These are phyloP conservation scores for Candida krabiensis DNA, from an alignment of 805 yeast species.

Conservation along the genomic window DNA sequence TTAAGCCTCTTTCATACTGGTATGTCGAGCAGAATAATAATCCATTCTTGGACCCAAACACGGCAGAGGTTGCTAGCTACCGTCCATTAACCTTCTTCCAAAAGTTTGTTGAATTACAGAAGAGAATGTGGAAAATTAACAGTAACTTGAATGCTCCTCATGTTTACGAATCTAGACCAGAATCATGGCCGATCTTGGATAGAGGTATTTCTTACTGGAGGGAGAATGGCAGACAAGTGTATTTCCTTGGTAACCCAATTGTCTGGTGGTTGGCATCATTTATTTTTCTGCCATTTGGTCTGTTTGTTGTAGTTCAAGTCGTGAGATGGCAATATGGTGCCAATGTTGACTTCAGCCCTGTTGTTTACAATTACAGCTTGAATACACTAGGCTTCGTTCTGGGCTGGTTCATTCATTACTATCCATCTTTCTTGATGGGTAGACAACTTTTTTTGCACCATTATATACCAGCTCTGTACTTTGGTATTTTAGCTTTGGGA, in stretches of 20 bases:
- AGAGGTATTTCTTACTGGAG: conserved; percentile 88
- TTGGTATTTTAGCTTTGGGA: conserved; percentile 43
- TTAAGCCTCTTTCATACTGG: conserved; percentile 62
- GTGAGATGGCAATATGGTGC: conserved; percentile 64
- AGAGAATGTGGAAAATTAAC: conserved; percentile 77
- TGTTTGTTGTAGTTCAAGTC: conserved; percentile 47
- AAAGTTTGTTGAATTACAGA: conserved; percentile 65
- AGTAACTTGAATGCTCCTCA: conserved; percentile 68
- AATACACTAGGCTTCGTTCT: conserved; percentile 59
- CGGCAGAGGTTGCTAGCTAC: conserved; percentile 53
- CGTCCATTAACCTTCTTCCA: conserved; percentile 51
- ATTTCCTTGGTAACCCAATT: conserved; percentile 76
- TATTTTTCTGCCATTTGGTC: conserved; percentile 48
- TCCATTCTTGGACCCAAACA: conserved; percentile 39
- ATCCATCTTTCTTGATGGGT: conserved; percentile 83
- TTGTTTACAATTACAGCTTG: conserved; percentile 62
- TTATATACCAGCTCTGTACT: conserved; percentile 89
- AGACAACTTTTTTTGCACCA: conserved; percentile 94
- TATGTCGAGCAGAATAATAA: conserved; percentile 71
- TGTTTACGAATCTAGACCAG: conserved; percentile 69
- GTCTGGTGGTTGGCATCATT: conserved; percentile 73
- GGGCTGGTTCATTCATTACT: conserved; percentile 73
- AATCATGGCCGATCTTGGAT: conserved; percentile 68
- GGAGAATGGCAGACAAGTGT: conserved; percentile 51
- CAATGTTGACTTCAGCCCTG: conserved; percentile 45